Conservation (phyloP, 2,329 filamentous ascomycete species). For the Botrytis elliptica region DNA sequence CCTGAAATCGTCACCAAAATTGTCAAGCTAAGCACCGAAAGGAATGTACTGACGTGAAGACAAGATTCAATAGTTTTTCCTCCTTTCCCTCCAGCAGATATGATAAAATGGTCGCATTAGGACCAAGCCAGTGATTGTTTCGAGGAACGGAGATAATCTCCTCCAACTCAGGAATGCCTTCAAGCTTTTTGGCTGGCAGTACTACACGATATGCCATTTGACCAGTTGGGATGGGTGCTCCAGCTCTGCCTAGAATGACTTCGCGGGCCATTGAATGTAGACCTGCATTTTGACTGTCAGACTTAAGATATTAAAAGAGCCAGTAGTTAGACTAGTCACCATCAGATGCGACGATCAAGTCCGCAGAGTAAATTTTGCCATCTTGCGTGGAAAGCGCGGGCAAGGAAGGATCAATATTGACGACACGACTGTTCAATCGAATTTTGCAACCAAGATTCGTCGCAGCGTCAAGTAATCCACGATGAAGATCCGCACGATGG, state of each 20-base stretch:
- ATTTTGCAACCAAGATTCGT: neutral
- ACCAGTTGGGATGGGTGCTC: slow-evolving; percentile 40
- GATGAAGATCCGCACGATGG: slow-evolving; percentile 2
- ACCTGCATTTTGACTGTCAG: neutral
- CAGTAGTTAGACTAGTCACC: neutral
- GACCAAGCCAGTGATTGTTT: slow-evolving; percentile 46
- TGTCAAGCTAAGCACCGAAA: neutral
- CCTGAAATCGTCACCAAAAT: neutral
- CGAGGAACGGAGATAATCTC: slow-evolving; percentile 42
- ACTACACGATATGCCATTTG: slow-evolving; percentile 48
- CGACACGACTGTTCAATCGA: neutral
- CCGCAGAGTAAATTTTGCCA: neutral
- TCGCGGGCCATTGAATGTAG: slow-evolving; percentile 18
- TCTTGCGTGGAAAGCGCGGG: neutral
- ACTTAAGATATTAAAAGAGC: too few species aligned
- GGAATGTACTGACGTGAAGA: neutral
- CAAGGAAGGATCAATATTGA: neutral
- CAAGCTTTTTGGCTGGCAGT: slow-evolving; percentile 44
- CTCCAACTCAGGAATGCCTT: slow-evolving; percentile 43
- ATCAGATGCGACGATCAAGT: slow-evolving; percentile 4
- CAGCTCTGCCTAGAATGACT: slow-evolving; percentile 42
- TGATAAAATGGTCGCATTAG: slow-evolving; percentile 28
- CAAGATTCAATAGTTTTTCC: neutral
- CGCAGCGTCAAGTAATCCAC: neutral
- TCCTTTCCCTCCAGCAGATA: slow-evolving; percentile 25